Conservation (phyloP, 306 rosid genomes). For the Cicer pinnatifidum region DNA sequence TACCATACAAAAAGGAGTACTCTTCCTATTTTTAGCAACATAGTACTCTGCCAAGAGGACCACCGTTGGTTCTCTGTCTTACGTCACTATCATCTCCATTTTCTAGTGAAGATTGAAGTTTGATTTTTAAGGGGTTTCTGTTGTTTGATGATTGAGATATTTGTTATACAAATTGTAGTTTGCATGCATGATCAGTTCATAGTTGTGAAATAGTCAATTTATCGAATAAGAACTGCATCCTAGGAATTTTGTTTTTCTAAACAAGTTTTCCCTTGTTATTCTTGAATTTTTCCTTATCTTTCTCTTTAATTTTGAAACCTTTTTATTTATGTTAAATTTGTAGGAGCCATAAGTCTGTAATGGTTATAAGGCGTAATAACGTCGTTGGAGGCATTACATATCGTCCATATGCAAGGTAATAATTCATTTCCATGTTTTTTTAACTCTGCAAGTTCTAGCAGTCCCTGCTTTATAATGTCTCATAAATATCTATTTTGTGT, state of each 20-base stretch:
- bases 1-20: neutral
- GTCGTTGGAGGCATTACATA: conserved; percentile 98
- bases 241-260: conserved; percentile 18
- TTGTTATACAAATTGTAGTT: conserved; percentile 24
- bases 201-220: conserved; percentile 13
- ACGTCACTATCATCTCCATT: conserved; percentile 1
- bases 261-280: conserved; percentile 9
- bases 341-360: conserved; percentile 95
- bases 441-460: conserved; percentile 16
- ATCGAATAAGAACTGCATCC: conserved; percentile 31
- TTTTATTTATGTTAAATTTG: conserved; percentile 43
- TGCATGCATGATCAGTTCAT: conserved; percentile 21
- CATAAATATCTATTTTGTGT: neutral
- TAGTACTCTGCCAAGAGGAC: neutral
- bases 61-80: conserved; percentile 1
- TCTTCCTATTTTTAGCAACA: neutral
- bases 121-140: conserved; percentile 1
- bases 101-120: conserved; percentile 22
- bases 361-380: conserved; percentile 81
- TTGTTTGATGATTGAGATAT: conserved; percentile 18
- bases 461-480: neutral
- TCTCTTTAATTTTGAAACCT: conserved; percentile 26
- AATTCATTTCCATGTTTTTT: conserved; percentile 11
- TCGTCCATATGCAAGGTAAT: conserved; percentile 89
- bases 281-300: conserved; percentile 21